Percentiles rank a stretch among this genome's conserved stretches.
Conservation (phyloP, 495 filamentous ascomycete species). For the Saxophila tyrrhenica region DNA sequence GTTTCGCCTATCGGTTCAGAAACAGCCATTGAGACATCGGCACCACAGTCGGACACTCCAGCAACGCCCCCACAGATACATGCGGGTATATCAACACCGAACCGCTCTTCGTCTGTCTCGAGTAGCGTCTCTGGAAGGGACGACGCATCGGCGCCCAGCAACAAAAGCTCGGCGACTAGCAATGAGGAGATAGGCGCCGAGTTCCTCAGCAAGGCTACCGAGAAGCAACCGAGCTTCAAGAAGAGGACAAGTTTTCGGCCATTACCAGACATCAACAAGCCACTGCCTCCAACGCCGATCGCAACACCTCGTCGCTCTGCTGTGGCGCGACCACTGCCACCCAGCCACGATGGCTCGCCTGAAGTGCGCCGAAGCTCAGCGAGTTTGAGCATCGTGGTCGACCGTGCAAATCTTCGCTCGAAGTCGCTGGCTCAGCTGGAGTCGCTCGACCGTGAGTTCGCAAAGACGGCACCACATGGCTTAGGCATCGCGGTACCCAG, state of each 20-base stretch:
- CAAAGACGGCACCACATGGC: background rate
- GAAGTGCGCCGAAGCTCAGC: too few relatives aligned
- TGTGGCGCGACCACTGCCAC: background rate
- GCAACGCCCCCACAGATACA: background rate
- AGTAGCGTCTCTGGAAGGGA: constrained; percentile 6
- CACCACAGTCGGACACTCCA: background rate
- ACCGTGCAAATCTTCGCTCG: background rate
- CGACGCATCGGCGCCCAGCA: constrained; percentile 11
- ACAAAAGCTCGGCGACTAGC: constrained; percentile 19
- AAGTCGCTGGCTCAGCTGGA: constrained; percentile 7
- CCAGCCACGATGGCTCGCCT: too few relatives aligned
- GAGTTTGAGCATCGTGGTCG: background rate
- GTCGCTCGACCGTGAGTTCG: constrained; percentile 12
- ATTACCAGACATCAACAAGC: constrained; percentile 11
- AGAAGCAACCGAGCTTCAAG: background rate
- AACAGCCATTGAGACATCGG: background rate
- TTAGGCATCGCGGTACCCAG: background rate
- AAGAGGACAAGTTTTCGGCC: background rate
- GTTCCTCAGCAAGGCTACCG: background rate
- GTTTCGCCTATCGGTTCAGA: background rate
- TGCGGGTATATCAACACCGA: background rate
- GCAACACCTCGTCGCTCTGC: background rate
- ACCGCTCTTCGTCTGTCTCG: constrained; percentile 6
- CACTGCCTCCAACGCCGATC: constrained; percentile 10
- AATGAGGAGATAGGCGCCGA: constrained; percentile 4